Evolutionary conservation across 768 basidiomycete species (phyloP).

Genomic region (Saitozyma sp.): DNA sequence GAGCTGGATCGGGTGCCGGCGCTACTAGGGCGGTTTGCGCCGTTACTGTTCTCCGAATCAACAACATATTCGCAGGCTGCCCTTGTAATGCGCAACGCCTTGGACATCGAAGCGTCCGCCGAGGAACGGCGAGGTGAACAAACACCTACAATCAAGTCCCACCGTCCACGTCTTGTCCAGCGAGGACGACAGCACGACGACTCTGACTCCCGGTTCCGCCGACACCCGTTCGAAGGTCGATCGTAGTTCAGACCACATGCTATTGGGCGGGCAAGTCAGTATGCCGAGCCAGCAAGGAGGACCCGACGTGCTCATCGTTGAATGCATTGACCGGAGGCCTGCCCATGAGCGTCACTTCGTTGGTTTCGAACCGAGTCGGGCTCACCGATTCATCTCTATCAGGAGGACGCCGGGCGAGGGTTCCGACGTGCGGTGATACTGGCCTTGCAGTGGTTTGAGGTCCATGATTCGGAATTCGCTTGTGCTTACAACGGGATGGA

Average conservation of each 20-base stretch:
- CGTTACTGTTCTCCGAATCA: conserved; percentile 15
- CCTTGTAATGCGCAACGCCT: not conserved
- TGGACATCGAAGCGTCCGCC: not conserved
- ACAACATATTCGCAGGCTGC: not conserved
- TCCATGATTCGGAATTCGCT: too few relatives aligned
- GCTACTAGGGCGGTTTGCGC: conserved; percentile 16
- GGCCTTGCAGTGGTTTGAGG: not conserved
- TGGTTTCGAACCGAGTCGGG: not conserved
- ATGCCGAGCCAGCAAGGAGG: not conserved
- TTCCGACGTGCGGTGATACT: conserved; percentile 26
- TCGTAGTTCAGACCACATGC: conserved; percentile 73
- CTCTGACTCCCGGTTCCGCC: conserved; percentile 63
- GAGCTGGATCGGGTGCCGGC: conserved; percentile 33
- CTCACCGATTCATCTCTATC: conserved; percentile 41
- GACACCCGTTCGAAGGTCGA: conserved; percentile 62
- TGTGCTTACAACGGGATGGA: too few relatives aligned
- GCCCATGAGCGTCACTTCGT: not conserved
- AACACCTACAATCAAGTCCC: conserved; percentile 70
- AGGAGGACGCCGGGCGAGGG: conserved; percentile 29
- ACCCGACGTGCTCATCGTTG: conserved; percentile 41
- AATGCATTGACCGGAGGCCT: conserved; percentile 52
- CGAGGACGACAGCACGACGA: conserved; percentile 69
- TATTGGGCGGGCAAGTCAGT: conserved; percentile 38
- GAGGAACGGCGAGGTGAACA: not conserved
- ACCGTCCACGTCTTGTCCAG: conserved; percentile 76